Base-by-base conservation (phyloP, 352 stramenopile genomes). In the Pythium biforme region DNA sequence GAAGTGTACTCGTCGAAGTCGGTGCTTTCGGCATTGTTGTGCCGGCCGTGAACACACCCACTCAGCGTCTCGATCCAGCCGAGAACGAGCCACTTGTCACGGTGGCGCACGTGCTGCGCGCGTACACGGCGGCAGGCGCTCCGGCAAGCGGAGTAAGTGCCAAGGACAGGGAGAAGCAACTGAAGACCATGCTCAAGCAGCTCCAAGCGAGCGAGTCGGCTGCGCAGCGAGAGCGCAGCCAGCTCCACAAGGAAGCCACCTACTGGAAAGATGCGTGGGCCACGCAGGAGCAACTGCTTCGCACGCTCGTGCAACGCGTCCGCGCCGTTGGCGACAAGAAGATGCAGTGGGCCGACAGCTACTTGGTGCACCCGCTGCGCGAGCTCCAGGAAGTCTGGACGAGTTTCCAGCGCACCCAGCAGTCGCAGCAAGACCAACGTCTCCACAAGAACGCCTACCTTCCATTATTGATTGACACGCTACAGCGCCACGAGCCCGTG, bases 371-470 rank as follows among this genome's bases (percentile, higher is more conserved):
- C 4, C 57, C 64, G 17, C 47, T 66, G 6, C 57, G 57, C 37
- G 64, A 66, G 27, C 53, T 71, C 1, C 40, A 66, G 7, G 64
- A 71, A 20, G 64, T 71, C 14, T 71, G 57, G 57, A 26, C 40
- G 17, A 64, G 51, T 46, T 71, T 71, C 31, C 51, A 64, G 34
- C 55, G 45, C 12, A 57, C 58, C 8, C 52, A 56, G 19, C 45
- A 52, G 22, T 47, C 17, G 0, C 55, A 70, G 26, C 60, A 68
- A 59, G 57, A 66, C 11, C 58, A 55, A 20, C 57, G 57, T 1
- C 17, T 66, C 52, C 64, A 66, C 64, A 71, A 71, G 58, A 71
- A 71, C 40, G 57, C 56, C 8, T 71, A 65, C 23, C 23, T 71
- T 33, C 64, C 64, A 23, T 48, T 71, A 48, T 26, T 71, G 51